Conservation (phyloP, 2,329 filamentous ascomycete species). For the Drechslerella dactyloides region DNA sequence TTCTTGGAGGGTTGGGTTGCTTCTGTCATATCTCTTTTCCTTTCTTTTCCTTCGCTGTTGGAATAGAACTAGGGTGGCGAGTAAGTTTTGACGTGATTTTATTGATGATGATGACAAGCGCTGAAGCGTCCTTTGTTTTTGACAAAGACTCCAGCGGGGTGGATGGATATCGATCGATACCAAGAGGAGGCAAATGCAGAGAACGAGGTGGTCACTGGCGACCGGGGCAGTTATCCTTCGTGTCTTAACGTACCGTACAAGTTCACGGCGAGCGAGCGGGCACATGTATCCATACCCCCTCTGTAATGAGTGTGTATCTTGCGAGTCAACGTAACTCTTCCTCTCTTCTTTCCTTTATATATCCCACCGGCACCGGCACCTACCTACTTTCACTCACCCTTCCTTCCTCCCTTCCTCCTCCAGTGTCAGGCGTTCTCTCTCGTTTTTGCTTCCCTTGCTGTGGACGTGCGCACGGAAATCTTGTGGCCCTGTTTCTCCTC, state of each 20-base stretch:
- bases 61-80: conserved; percentile 5
- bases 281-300: conserved; percentile 23
- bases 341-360: conserved; percentile 24
- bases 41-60: conserved; percentile 10
- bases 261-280: conserved; percentile 27
- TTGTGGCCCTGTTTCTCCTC: not conserved
- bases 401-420: not conserved
- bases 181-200: not conserved
- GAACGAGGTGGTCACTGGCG: not conserved
- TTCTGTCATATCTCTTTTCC: conserved; percentile 20
- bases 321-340: conserved; percentile 29
- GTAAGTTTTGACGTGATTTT: not conserved
- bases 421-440: not conserved
- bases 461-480: not conserved
- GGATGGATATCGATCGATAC: conserved; percentile 1
- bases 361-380: conserved; percentile 12
- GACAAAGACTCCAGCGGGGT: not conserved
- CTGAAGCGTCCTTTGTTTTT: not conserved
- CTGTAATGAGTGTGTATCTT: conserved; percentile 49
- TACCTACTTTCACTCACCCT: not conserved
- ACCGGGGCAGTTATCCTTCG: not conserved
- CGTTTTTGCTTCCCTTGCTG: not conserved
- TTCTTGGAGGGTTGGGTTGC: conserved; percentile 11
- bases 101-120: not conserved
- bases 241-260: not conserved